Conservation (phyloP, 805 yeast genomes). For the Candida awuae region DNA sequence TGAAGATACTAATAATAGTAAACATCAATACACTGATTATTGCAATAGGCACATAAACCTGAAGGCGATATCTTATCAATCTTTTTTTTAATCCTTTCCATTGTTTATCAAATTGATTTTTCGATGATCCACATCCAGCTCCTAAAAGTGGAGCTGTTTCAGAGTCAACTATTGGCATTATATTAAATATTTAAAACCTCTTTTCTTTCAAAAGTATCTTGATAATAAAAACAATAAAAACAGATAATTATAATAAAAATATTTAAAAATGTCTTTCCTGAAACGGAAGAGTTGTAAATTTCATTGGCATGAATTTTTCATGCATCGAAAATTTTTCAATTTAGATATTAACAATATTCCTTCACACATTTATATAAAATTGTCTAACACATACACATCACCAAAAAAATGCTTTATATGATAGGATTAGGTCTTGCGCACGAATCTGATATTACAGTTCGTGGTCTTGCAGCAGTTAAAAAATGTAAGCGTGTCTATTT, state of each 20-base stretch:
- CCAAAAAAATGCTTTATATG: slow-evolving; percentile 65
- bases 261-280: too few relatives aligned
- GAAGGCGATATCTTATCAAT: slow-evolving; percentile 13
- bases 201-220: too few relatives aligned
- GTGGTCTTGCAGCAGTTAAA: slow-evolving; percentile 81
- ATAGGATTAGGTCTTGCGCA: slow-evolving; percentile 89
- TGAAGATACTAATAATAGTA: slow-evolving; percentile 10
- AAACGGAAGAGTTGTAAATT: too few relatives aligned
- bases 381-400: not conserved
- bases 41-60: slow-evolving; percentile 22
- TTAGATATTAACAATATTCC: too few relatives aligned
- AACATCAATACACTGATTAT: slow-evolving; percentile 13
- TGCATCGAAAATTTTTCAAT: not conserved
- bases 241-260: too few relatives aligned
- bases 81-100: slow-evolving; percentile 1
- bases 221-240: too few relatives aligned
- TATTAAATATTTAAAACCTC: too few relatives aligned
- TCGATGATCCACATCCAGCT: not conserved
- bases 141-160: slow-evolving; percentile 15
- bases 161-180: slow-evolving; percentile 1
- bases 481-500: slow-evolving; percentile 84
- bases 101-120: not conserved
- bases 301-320: slow-evolving; percentile 5
- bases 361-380: too few relatives aligned
- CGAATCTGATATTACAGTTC: slow-evolving; percentile 84